Percentiles rank a stretch among this genome's conserved stretches.
Evolutionary conservation across 2,329 filamentous ascomycete species (phyloP).

Genomic region (Fragosphaeria purpurea): DNA sequence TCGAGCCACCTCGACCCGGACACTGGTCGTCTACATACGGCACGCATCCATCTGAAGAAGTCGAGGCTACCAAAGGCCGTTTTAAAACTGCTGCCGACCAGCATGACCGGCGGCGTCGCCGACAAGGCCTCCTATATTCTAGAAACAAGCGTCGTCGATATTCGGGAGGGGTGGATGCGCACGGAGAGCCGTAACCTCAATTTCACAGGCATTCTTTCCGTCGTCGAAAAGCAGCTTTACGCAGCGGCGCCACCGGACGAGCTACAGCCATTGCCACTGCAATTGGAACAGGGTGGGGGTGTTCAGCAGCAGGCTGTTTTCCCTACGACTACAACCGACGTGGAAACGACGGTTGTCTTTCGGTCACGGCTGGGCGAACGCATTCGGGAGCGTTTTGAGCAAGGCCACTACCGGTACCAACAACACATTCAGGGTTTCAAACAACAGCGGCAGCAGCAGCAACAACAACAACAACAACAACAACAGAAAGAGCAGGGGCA

Average conservation of each 20-base stretch:
- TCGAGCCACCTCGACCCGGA: slow-evolving; percentile 59
- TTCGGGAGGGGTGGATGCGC: slow-evolving; percentile 72
- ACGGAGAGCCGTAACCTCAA: slow-evolving; percentile 74
- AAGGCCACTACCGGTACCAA: slow-evolving; percentile 23
- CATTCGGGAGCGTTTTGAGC: slow-evolving; percentile 44
- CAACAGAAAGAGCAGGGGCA: slow-evolving; percentile 14
- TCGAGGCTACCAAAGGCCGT: slow-evolving; percentile 66
- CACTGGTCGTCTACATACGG: slow-evolving; percentile 68
- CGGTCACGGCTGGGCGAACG: slow-evolving; percentile 62
- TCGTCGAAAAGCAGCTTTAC: slow-evolving; percentile 68
- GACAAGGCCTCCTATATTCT: slow-evolving; percentile 72
- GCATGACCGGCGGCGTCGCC: slow-evolving; percentile 53
- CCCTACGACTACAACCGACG: slow-evolving; percentile 43
- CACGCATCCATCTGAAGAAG: slow-evolving; percentile 72
- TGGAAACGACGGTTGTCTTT: slow-evolving; percentile 65
- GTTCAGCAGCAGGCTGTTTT: slow-evolving; percentile 12
- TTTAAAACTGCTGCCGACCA: slow-evolving; percentile 63
- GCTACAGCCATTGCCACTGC: background rate
- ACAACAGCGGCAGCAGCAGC: slow-evolving; percentile 15
- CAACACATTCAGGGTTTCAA: slow-evolving; percentile 14
- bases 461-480: slow-evolving; percentile 5
- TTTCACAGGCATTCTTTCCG: slow-evolving; percentile 69
- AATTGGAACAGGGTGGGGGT: background rate
- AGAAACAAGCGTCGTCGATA: slow-evolving; percentile 69
- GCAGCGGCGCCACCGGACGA: slow-evolving; percentile 21